Conservation (phyloP, 257 asterid genomes). For the Salvia miltiorrhiza region DNA sequence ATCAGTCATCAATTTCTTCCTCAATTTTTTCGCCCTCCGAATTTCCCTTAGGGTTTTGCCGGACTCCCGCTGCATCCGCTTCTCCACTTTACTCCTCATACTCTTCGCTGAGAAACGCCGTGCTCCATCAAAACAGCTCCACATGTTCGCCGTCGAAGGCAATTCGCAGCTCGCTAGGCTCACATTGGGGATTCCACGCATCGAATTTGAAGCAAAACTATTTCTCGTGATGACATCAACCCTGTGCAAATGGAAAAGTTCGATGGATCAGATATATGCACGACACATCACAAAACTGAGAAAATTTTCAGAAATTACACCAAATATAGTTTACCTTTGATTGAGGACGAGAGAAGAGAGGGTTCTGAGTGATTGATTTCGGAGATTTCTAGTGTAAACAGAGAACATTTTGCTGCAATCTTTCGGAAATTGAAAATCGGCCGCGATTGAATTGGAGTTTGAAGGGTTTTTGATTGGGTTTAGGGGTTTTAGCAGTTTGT, state of each 20-base stretch:
- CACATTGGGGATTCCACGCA: slow-evolving; percentile 20
- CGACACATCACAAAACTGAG: background rate
- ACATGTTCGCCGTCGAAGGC: slow-evolving; percentile 21
- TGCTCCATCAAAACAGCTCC: slow-evolving; percentile 47
- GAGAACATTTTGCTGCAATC: slow-evolving; percentile 29
- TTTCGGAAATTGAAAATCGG: background rate
- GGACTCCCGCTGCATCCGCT: slow-evolving; percentile 61
- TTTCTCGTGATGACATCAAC: slow-evolving; percentile 17
- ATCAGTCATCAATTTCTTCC: slow-evolving; percentile 76
- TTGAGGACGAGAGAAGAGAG: slow-evolving; percentile 31
- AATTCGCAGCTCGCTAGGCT: slow-evolving; percentile 14
- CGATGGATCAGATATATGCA: background rate
- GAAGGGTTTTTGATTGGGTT: slow-evolving; percentile 5
- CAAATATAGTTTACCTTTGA: slow-evolving; percentile 27
- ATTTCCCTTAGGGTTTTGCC: slow-evolving; percentile 69
- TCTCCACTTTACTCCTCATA: slow-evolving; percentile 97
- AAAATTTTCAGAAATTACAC: background rate
- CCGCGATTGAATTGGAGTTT: slow-evolving; percentile 3
- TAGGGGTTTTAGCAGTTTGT: slow-evolving; percentile 29
- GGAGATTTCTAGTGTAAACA: slow-evolving; percentile 22
- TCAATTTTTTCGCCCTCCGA: slow-evolving; percentile 70
- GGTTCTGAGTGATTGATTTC: slow-evolving; percentile 21
- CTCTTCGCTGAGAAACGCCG: slow-evolving; percentile 72
- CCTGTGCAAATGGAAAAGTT: slow-evolving; percentile 18
- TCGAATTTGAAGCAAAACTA: slow-evolving; percentile 9